Conservation (phyloP, 2,329 filamentous ascomycete species). For the Leptosphaerulina australis region DNA sequence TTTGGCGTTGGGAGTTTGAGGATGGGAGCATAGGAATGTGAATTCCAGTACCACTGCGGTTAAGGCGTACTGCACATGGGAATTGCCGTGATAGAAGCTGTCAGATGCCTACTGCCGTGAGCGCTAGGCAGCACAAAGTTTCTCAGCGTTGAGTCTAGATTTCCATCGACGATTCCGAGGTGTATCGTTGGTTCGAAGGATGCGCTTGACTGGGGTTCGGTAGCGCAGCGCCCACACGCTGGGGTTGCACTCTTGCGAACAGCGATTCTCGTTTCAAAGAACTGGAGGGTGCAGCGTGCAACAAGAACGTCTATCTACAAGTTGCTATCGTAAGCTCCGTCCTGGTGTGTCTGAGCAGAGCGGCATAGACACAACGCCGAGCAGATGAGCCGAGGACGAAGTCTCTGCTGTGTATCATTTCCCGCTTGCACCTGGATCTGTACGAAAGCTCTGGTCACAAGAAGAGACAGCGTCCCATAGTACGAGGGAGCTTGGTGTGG, state of each 20-base stretch:
- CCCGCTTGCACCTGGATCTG: not conserved
- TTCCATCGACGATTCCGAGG: constrained; percentile 8
- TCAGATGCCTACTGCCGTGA: constrained; percentile 15
- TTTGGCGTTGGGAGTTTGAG: not conserved
- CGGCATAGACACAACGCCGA: not conserved
- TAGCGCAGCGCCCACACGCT: constrained; percentile 17
- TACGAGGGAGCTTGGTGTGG: constrained; percentile 5
- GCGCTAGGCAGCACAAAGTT: constrained; percentile 18
- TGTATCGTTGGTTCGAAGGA: constrained; percentile 11
- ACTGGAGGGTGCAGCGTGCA: not conserved
- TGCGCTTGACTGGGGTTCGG: constrained; percentile 16
- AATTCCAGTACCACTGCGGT: constrained; percentile 17
- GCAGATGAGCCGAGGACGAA: not conserved
- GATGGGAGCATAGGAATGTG: constrained; percentile 18
- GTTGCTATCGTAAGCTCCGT: not conserved
- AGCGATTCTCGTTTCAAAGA: constrained; percentile 1
- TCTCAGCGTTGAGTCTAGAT: constrained; percentile 20
- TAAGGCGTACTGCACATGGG: constrained; percentile 18
- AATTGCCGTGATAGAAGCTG: constrained; percentile 14
- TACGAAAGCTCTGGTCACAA: constrained; percentile 11
- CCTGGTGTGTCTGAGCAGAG: not conserved
- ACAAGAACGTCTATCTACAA: not conserved
- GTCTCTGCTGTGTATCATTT: constrained; percentile 3
- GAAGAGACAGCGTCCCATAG: constrained; percentile 4
- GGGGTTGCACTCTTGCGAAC: constrained; percentile 13